These are phyloP conservation scores for Sugiyamaella castrensis DNA, from an alignment of 1,139 yeast genomes.

Conservation along the genomic window DNA sequence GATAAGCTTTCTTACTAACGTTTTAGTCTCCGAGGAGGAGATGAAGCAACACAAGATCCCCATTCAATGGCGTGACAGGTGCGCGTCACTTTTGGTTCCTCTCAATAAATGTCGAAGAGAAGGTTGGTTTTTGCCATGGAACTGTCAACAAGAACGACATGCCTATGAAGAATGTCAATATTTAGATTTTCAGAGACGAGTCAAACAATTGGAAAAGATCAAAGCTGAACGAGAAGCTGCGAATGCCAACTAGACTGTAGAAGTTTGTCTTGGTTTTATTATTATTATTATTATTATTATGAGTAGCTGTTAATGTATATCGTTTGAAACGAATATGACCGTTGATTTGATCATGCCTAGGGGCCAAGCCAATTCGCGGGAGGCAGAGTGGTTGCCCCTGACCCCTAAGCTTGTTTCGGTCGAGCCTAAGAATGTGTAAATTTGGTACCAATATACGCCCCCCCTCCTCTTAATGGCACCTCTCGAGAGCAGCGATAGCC, in stretches of 20 bases:
- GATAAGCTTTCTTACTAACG: conserved; percentile 6
- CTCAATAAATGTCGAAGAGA: conserved; percentile 57
- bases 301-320: too few relatives aligned
- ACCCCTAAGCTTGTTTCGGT: too few relatives aligned
- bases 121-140: conserved; percentile 58
- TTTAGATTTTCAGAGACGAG: conserved; percentile 78
- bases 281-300: too few relatives aligned
- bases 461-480: too few relatives aligned
- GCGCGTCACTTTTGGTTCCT: conserved; percentile 74
- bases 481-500: too few relatives aligned
- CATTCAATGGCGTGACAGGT: conserved; percentile 79
- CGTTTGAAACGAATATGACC: too few relatives aligned
- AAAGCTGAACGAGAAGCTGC: conserved; percentile 39
- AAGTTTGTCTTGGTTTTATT: too few relatives aligned
- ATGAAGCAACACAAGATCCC: conserved; percentile 81
- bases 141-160: conserved; percentile 77
- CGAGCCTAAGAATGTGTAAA: too few relatives aligned
- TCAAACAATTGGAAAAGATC: conserved; percentile 61
- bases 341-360: too few relatives aligned
- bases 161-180: conserved; percentile 85
- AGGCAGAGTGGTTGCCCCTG: too few relatives aligned
- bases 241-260: conserved; percentile 2
- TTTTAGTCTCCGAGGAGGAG: conserved; percentile 72
- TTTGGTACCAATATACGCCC: too few relatives aligned
- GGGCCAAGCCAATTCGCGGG: too few relatives aligned